These are phyloP conservation scores for Capsella bursapastoris DNA, from an alignment of 345 rosid genomes.

Conservation along the genomic window DNA sequence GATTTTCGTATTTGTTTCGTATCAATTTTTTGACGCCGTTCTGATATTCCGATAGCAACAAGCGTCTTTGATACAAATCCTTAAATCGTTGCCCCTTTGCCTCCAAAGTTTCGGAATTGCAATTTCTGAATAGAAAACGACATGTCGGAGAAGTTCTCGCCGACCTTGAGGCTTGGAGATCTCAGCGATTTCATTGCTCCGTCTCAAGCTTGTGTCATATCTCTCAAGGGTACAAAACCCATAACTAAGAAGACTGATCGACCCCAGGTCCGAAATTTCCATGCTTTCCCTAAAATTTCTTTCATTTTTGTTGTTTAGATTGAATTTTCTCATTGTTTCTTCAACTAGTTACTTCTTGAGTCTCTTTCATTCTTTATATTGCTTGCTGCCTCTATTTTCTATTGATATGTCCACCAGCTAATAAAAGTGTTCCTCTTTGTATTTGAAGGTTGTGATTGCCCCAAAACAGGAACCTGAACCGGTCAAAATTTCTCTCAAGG, in stretches of 20 bases:
- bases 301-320: neutral
- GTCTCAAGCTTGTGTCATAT: constrained; percentile 83
- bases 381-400: neutral
- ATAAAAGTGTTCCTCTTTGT: constrained; percentile 2
- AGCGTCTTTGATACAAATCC: constrained; percentile 1
- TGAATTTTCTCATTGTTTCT: constrained; percentile 9
- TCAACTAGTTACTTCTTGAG: neutral
- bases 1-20: no score
- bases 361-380: neutral
- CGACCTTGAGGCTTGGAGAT: constrained; percentile 86
- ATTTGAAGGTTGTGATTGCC: constrained; percentile 56
- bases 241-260: constrained; percentile 50
- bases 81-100: neutral
- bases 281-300: neutral
- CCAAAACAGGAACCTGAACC: constrained; percentile 59
- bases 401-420: constrained; percentile 5
- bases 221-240: constrained; percentile 65
- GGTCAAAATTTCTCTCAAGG: constrained; percentile 93
- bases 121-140: constrained; percentile 4
- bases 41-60: constrained; percentile 5
- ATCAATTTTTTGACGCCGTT: neutral
- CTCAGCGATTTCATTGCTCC: constrained; percentile 95
- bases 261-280: constrained; percentile 54
- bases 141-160: constrained; percentile 92
- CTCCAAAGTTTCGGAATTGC: neutral